Conservation (phyloP, 2,329 filamentous ascomycete species). For the Penicillium occitanis region DNA sequence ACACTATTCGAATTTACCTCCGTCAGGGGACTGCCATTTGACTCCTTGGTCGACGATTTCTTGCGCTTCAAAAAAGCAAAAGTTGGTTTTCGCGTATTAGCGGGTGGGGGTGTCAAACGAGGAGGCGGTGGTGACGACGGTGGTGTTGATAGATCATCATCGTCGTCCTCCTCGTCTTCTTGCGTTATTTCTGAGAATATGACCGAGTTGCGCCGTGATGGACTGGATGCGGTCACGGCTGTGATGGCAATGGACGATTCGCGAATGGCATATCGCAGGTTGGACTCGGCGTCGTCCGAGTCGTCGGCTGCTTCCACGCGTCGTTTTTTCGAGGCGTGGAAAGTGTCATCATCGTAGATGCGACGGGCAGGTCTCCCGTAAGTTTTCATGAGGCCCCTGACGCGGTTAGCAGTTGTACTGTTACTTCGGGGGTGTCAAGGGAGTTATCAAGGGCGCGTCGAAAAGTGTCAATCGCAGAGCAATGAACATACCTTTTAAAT, state of each 20-base stretch:
- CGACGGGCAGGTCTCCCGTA: constrained; percentile 50
- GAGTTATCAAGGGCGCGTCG: constrained; percentile 1
- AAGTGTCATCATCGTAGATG: constrained; percentile 48
- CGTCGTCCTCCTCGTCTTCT: constrained; percentile 28
- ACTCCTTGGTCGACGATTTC: constrained; percentile 35
- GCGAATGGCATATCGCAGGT: constrained; percentile 49
- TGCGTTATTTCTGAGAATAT: constrained; percentile 45
- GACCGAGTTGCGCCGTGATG: constrained; percentile 49
- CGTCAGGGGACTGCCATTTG: constrained; percentile 40
- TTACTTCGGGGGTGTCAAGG: neutral
- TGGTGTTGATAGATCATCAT: constrained; percentile 50
- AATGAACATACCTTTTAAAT: constrained; percentile 46
- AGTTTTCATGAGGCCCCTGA: constrained; percentile 52
- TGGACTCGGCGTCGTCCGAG: constrained; percentile 45
- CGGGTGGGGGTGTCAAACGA: constrained; percentile 43
- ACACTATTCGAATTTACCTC: constrained; percentile 49
- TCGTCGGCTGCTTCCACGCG: constrained; percentile 42
- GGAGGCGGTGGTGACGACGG: constrained; percentile 56
- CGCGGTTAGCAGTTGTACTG: constrained; percentile 1
- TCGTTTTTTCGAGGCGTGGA: constrained; percentile 46
- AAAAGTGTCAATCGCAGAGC: neutral
- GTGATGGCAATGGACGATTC: constrained; percentile 46
- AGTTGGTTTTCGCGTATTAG: constrained; percentile 49
- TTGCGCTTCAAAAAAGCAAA: constrained; percentile 54
- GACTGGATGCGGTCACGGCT: constrained; percentile 45